These are phyloP conservation scores for Apiotrichum montevideense DNA, from an alignment of 1,284 basidiomycete species.

Conservation along the genomic window DNA sequence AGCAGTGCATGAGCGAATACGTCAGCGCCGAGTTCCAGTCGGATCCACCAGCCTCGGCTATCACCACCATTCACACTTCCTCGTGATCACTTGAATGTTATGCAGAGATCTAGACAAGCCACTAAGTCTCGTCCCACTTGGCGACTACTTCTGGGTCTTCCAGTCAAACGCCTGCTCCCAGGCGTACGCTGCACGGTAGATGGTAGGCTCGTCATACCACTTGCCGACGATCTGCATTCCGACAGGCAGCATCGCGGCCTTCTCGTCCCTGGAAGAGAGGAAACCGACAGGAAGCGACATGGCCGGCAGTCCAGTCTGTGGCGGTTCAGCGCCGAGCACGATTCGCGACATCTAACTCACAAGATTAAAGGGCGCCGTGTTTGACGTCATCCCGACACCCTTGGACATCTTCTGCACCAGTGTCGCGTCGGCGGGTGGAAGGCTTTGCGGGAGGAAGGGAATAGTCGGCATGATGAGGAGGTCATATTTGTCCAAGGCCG, in stretches of 20 bases:
- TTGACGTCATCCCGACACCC: constrained; percentile 21
- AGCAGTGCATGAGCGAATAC: too few relatives aligned
- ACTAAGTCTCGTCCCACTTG: too few relatives aligned
- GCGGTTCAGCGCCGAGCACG: background rate
- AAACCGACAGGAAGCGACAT: constrained; percentile 42
- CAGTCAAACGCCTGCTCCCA: constrained; percentile 43
- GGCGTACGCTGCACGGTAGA: constrained; percentile 44
- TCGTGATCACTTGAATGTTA: too few relatives aligned
- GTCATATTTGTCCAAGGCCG: constrained; percentile 45
- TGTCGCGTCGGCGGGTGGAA: constrained; percentile 7
- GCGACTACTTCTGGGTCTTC: constrained; percentile 14
- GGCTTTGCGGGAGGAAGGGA: constrained; percentile 20
- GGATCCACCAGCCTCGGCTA: too few relatives aligned
- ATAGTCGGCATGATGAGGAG: constrained; percentile 51
- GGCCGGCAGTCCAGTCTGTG: constrained; percentile 42
- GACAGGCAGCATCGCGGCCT: constrained; percentile 37
- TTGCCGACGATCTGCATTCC: constrained; percentile 46
- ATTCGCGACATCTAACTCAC: constrained; percentile 13
- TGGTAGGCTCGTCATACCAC: constrained; percentile 36
- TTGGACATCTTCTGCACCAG: constrained; percentile 22
- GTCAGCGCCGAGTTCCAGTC: too few relatives aligned
- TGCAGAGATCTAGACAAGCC: too few relatives aligned
- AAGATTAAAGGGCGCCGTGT: constrained; percentile 32
- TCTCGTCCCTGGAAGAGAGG: constrained; percentile 35
- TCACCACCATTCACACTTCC: too few relatives aligned